phyloP scores from a whole-genome alignment of 495 filamentous ascomycete species.

The Hypoxylon intermedium region DNA sequence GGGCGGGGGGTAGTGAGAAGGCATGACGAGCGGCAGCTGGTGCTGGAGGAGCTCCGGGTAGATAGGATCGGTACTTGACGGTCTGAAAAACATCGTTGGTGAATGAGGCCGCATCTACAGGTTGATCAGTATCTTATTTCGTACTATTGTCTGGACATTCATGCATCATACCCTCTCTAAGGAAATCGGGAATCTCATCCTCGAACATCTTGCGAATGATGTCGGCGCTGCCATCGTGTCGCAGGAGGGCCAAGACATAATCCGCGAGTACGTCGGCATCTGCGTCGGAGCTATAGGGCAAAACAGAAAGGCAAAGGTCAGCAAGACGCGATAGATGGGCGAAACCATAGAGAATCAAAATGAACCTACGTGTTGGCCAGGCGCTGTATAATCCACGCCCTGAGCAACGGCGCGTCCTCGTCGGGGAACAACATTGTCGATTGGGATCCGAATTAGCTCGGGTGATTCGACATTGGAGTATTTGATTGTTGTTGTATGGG shows the following conservation, averaged over 20 bases:
- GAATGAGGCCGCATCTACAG: conserved; percentile 72
- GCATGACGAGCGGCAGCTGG: conserved; percentile 24
- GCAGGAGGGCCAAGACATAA: conserved; percentile 90
- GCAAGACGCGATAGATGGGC: conserved; percentile 7
- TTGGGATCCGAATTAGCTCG: conserved; percentile 1
- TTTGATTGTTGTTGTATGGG: not conserved
- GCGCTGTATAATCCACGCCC: conserved; percentile 88
- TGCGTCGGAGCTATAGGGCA: conserved; percentile 81
- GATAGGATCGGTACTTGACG: conserved; percentile 68
- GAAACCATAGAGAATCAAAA: not conserved
- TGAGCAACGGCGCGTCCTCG: conserved; percentile 73
- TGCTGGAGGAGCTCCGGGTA: conserved; percentile 58
- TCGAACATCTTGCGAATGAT: conserved; percentile 76
- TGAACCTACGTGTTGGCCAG: conserved; percentile 84
- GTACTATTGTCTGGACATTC: conserved; percentile 4
- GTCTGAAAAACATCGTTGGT: conserved; percentile 86
- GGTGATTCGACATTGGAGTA: conserved; percentile 4
- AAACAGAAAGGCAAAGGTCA: conserved; percentile 21
- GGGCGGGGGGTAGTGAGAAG: conserved; percentile 35
- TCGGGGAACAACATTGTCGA: conserved; percentile 78
- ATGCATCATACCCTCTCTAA: conserved; percentile 71
- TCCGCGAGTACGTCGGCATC: conserved; percentile 95
- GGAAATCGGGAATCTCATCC: conserved; percentile 83
- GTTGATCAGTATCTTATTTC: conserved; percentile 1
- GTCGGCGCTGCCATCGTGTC: conserved; percentile 77